phyloP scores from a whole-genome alignment of 805 yeast species.

The Saccharomycodes ludwigii region DNA sequence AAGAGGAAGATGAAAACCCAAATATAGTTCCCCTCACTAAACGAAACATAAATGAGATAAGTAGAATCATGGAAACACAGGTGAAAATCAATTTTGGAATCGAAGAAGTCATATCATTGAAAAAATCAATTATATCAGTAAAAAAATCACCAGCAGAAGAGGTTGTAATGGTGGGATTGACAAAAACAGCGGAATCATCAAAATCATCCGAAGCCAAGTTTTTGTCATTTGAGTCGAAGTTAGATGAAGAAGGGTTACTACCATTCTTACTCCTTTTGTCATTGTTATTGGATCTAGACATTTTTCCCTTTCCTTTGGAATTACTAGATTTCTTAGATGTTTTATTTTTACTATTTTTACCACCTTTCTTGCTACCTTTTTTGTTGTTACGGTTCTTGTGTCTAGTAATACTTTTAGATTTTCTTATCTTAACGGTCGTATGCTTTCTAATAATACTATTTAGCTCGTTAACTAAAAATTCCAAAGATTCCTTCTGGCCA shows the following conservation, averaged over 20 bases:
- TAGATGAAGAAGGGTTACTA: too few relatives aligned
- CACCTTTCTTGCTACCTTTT: constrained; percentile 10
- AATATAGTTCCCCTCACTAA: constrained; percentile 1
- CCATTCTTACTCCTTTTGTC: too few relatives aligned
- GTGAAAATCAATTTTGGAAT: not conserved
- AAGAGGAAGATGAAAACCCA: constrained; percentile 7
- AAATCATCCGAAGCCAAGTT: too few relatives aligned
- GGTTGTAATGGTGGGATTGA: too few relatives aligned
- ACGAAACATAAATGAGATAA: not conserved
- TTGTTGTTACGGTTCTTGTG: constrained; percentile 8
- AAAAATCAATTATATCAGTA: too few relatives aligned
- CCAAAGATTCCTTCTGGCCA: constrained; percentile 55
- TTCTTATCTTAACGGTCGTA: constrained; percentile 3
- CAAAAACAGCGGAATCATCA: too few relatives aligned
- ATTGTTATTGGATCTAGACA: too few relatives aligned
- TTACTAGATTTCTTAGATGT: constrained; percentile 7
- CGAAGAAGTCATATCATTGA: constrained; percentile 2
- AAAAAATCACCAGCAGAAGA: too few relatives aligned
- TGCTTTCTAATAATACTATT: constrained; percentile 16
- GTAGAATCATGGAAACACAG: not conserved
- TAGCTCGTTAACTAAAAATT: constrained; percentile 31
- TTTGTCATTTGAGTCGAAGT: too few relatives aligned
- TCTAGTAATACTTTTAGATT: constrained; percentile 4
- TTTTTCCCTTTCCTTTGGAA: constrained; percentile 5
- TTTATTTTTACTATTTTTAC: constrained; percentile 4